phyloP scores from a whole-genome alignment of 495 filamentous ascomycete species.

The Aspergillus heteromorphus region DNA sequence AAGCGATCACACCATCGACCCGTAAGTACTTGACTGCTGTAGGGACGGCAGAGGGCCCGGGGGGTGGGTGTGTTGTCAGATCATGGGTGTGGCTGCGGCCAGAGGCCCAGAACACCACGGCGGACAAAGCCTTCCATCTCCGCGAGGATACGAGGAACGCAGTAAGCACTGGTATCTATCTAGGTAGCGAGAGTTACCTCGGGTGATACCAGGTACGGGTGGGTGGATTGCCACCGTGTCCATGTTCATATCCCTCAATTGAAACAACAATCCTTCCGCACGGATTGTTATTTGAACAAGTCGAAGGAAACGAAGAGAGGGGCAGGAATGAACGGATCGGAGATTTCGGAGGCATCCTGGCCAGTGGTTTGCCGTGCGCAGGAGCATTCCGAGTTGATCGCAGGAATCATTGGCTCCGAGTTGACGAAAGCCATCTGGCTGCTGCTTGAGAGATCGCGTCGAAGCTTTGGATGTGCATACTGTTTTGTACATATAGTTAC shows the following conservation, averaged over 20 bases:
- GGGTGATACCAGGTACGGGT: too few relatives aligned
- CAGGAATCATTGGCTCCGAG: constrained; percentile 2
- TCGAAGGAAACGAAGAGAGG: not conserved
- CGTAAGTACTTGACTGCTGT: not conserved
- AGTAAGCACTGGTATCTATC: too few relatives aligned
- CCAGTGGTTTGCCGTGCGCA: not conserved
- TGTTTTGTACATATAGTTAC: not conserved
- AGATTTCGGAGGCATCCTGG: constrained; percentile 1
- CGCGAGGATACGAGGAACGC: too few relatives aligned
- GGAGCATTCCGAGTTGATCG: constrained; percentile 3
- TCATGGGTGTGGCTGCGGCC: not conserved
- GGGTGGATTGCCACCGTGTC: too few relatives aligned
- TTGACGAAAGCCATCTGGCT: not conserved
- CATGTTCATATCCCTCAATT: too few relatives aligned
- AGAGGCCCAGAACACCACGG: not conserved
- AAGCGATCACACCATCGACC: not conserved
- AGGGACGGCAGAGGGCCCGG: too few relatives aligned
- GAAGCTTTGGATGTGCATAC: not conserved
- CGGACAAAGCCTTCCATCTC: too few relatives aligned
- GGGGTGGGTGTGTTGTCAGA: not conserved
- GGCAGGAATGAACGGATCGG: constrained; percentile 1
- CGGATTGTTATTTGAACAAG: not conserved
- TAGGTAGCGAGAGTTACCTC: too few relatives aligned
- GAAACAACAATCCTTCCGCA: too few relatives aligned
- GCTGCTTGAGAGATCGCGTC: not conserved